These are phyloP conservation scores for Prunus salicina DNA, from an alignment of 306 rosid genomes.

Conservation along the genomic window DNA sequence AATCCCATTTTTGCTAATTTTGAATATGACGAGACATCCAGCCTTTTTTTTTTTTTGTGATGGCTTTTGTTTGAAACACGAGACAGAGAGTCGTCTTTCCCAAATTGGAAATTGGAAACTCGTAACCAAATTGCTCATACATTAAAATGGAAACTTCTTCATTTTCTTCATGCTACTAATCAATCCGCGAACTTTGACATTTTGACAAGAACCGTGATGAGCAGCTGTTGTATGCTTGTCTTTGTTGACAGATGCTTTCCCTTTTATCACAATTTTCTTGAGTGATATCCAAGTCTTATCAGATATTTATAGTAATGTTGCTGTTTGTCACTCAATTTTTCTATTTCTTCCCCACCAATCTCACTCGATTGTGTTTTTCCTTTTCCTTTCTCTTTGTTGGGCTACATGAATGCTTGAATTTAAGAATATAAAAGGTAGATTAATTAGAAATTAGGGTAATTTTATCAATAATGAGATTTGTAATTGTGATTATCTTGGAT, in stretches of 20 bases:
- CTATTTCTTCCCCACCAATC: background rate
- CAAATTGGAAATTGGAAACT: conserved; percentile 31
- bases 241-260: background rate
- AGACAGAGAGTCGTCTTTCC: conserved; percentile 36
- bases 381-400: background rate
- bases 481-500: too few species aligned
- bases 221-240: background rate
- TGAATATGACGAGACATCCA: conserved; percentile 29
- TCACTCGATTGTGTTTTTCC: background rate
- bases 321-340: background rate
- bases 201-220: background rate
- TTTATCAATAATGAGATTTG: too few species aligned
- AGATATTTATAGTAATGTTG: background rate
- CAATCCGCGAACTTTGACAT: conserved; percentile 11
- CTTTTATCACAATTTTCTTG: background rate
- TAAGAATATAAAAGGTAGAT: too few species aligned
- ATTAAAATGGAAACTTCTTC: conserved; percentile 11
- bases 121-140: conserved; percentile 27
- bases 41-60: conserved; percentile 23
- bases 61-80: conserved; percentile 8
- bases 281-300: background rate
- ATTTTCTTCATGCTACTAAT: conserved; percentile 22
- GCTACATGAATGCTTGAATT: background rate
- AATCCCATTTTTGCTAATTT: conserved; percentile 23
- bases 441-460: too few species aligned